Evolutionary conservation across 169 alveolate species (phyloP).

Genomic region (Toxoplasma gondii): DNA sequence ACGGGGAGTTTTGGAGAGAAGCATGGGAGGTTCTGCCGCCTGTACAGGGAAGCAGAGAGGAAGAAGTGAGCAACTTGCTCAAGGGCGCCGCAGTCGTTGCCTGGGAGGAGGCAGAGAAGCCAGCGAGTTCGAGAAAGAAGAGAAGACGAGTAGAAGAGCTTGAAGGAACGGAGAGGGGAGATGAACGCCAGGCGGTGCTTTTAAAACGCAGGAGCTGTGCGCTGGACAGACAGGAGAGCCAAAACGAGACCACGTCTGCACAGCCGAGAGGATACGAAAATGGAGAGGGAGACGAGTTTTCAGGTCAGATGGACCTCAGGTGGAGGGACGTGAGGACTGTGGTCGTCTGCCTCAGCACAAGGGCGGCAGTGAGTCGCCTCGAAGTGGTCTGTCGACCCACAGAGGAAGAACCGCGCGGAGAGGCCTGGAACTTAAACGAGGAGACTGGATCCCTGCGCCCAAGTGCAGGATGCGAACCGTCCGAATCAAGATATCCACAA

Average conservation of each 20-base stretch:
- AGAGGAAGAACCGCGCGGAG: background rate
- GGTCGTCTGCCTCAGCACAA: background rate
- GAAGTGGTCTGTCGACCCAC: background rate
- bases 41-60: background rate
- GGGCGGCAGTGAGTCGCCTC: background rate
- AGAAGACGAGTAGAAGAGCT: background rate
- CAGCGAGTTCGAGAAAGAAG: background rate
- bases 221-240: background rate
- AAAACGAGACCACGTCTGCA: background rate
- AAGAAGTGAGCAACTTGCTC: background rate
- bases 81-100: slow-evolving; percentile 3
- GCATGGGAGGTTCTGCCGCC: background rate
- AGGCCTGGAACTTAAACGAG: background rate
- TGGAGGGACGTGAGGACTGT: background rate
- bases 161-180: background rate
- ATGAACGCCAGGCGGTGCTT: background rate
- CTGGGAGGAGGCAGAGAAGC: background rate
- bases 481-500: background rate
- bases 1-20: background rate
- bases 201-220: background rate
- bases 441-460: no score
- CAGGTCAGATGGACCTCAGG: background rate
- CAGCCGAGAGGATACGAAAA: no score
- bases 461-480: no score
- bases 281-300: no score